phyloP scores from a whole-genome alignment of 2,329 filamentous ascomycete species.

The Lithohypha guttulata region DNA sequence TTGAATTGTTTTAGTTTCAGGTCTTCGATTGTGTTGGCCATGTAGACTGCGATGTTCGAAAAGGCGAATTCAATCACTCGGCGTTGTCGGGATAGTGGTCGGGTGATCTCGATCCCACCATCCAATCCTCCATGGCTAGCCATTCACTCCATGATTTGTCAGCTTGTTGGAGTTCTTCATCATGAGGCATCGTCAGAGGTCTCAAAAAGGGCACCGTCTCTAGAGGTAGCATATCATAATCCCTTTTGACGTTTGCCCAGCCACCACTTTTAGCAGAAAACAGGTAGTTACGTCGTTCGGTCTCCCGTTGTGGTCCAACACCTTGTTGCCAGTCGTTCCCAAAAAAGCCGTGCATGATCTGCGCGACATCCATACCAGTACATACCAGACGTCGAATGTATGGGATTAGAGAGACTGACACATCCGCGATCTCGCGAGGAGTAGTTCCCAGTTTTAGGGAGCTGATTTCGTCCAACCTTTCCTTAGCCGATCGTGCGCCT shows the following conservation, averaged over 20 bases:
- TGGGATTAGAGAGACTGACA: constrained; percentile 61
- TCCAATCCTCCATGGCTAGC: constrained; percentile 97
- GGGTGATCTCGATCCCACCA: constrained; percentile 75
- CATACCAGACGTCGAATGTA: constrained; percentile 84
- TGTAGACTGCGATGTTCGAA: too few relatives aligned
- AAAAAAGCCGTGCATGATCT: constrained; percentile 89
- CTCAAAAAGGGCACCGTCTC: constrained; percentile 81
- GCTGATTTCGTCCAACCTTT: constrained; percentile 14
- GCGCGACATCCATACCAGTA: constrained; percentile 78
- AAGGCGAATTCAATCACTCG: neutral
- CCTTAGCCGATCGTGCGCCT: constrained; percentile 15
- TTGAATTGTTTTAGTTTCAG: too few relatives aligned
- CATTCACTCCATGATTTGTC: constrained; percentile 87
- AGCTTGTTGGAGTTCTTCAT: constrained; percentile 70
- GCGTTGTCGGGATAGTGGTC: too few relatives aligned
- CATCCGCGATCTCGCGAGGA: constrained; percentile 24
- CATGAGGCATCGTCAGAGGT: constrained; percentile 64
- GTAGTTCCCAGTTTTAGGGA: constrained; percentile 11
- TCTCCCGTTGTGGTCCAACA: constrained; percentile 71
- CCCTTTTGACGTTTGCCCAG: constrained; percentile 79
- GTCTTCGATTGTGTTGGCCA: too few relatives aligned
- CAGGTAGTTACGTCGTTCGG: constrained; percentile 84
- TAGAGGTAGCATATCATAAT: constrained; percentile 76
- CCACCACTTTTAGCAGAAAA: constrained; percentile 88
- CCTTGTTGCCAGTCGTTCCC: constrained; percentile 83